phyloP scores from a whole-genome alignment of 2,329 filamentous ascomycete species.

The Aspergillus sp. region DNA sequence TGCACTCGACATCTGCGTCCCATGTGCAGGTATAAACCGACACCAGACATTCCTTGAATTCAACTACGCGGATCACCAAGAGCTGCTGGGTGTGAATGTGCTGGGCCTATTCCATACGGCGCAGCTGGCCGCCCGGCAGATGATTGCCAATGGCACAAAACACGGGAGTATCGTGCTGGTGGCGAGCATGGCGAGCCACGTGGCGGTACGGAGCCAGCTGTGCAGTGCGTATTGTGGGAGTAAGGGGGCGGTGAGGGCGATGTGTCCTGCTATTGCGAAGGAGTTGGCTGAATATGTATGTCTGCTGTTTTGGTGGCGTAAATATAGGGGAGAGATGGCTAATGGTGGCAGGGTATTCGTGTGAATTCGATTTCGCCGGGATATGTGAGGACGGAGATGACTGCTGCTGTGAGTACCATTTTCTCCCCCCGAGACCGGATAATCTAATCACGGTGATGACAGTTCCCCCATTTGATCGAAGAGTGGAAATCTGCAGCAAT shows the following conservation, averaged over 20 bases:
- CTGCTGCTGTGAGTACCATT: slow-evolving; percentile 27
- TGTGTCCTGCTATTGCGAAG: slow-evolving; percentile 52
- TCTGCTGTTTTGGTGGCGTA: neutral
- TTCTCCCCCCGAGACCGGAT: too few species aligned
- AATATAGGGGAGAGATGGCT: neutral
- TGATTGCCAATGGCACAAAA: slow-evolving; percentile 54
- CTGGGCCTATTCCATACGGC: slow-evolving; percentile 51
- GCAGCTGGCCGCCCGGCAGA: slow-evolving; percentile 52
- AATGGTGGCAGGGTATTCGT: slow-evolving; percentile 37
- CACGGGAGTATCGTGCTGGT: slow-evolving; percentile 57
- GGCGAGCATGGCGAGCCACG: slow-evolving; percentile 56
- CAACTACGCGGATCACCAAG: slow-evolving; percentile 44
- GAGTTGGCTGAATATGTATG: slow-evolving; percentile 44
- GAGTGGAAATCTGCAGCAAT: slow-evolving; percentile 54
- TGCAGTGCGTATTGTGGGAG: slow-evolving; percentile 52
- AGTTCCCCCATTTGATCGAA: slow-evolving; percentile 51
- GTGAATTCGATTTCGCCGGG: slow-evolving; percentile 48
- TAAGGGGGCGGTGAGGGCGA: slow-evolving; percentile 51
- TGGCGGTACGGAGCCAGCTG: slow-evolving; percentile 53
- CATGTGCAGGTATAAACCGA: slow-evolving; percentile 50
- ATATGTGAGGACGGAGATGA: slow-evolving; percentile 40
- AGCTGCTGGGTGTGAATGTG: slow-evolving; percentile 48
- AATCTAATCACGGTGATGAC: slow-evolving; percentile 5
- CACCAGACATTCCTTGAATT: slow-evolving; percentile 50
- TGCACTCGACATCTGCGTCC: slow-evolving; percentile 48